phyloP scores from a whole-genome alignment of 176 grass and related monocot genomes.

The Oryza coarctata region DNA sequence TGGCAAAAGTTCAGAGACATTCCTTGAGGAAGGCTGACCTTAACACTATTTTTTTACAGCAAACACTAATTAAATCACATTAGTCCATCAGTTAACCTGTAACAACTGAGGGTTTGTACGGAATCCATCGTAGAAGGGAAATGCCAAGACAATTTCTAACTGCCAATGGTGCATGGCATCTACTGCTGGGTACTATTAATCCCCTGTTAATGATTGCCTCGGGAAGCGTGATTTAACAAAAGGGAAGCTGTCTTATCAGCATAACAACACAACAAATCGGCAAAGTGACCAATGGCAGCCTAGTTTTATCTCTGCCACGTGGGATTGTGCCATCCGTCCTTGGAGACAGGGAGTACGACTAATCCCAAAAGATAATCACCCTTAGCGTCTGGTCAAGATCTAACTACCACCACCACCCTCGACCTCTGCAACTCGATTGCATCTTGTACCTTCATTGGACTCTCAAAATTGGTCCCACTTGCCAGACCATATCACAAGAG shows the following conservation, averaged over 20 bases:
- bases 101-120: not conserved
- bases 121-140: not conserved
- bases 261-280: not conserved
- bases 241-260: not conserved
- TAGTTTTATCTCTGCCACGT: conserved; percentile 30
- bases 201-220: conserved; percentile 50
- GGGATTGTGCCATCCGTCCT: not conserved
- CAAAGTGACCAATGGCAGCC: not conserved
- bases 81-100: too few relatives aligned
- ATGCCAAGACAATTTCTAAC: not conserved
- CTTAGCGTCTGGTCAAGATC: conserved; percentile 55
- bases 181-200: not conserved
- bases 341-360: not conserved
- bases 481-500: not conserved
- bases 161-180: conserved; percentile 1
- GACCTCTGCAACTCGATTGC: conserved; percentile 4
- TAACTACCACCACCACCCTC: conserved; percentile 40
- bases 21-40: not conserved
- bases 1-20: not conserved
- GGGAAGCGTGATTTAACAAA: conserved; percentile 16
- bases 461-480: not conserved
- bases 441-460: conserved; percentile 21
- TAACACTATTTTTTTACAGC: not conserved
- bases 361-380: conserved; percentile 22
- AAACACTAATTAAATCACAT: not conserved